Conservation (phyloP, 768 basidiomycete genomes). For the Roridomyces roridus region DNA sequence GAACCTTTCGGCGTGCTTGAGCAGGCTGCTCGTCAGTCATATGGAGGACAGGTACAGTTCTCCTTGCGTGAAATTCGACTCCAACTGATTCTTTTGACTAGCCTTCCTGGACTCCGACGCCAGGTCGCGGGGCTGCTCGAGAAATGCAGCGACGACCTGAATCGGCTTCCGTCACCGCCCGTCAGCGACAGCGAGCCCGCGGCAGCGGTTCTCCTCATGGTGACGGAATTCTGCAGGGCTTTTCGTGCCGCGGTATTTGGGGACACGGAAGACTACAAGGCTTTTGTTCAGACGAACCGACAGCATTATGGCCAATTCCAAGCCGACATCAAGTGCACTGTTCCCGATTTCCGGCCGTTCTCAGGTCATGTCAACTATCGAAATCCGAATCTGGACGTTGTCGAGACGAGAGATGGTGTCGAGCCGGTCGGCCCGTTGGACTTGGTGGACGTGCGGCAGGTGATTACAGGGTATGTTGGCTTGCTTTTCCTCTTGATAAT, state of each 20-base stretch:
- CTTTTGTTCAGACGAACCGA: slow-evolving; percentile 42
- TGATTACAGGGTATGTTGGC: slow-evolving; percentile 40
- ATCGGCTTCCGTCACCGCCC: slow-evolving; percentile 45
- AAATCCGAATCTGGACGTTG: not conserved
- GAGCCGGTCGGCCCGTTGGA: slow-evolving; percentile 26
- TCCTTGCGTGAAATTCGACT: not conserved
- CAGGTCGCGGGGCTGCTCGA: slow-evolving; percentile 48
- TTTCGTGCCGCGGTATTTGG: slow-evolving; percentile 41
- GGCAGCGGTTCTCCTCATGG: slow-evolving; percentile 49
- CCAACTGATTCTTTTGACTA: slow-evolving; percentile 27
- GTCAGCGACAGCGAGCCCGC: slow-evolving; percentile 46
- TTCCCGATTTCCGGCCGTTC: slow-evolving; percentile 46
- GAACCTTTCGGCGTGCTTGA: slow-evolving; percentile 58
- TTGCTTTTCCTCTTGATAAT: not conserved
- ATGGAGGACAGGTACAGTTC: slow-evolving; percentile 58
- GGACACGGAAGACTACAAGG: slow-evolving; percentile 31
- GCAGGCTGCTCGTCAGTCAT: slow-evolving; percentile 54
- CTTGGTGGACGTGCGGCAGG: slow-evolving; percentile 38
- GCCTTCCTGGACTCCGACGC: slow-evolving; percentile 51
- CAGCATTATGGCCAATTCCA: slow-evolving; percentile 40
- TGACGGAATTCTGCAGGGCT: slow-evolving; percentile 52
- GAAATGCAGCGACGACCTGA: slow-evolving; percentile 39
- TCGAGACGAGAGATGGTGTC: slow-evolving; percentile 7
- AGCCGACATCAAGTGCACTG: slow-evolving; percentile 40
- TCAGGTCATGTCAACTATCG: not conserved